These are phyloP conservation scores for Gypsophila paniculata DNA, from an alignment of 179 eudicot species.

Conservation along the genomic window DNA sequence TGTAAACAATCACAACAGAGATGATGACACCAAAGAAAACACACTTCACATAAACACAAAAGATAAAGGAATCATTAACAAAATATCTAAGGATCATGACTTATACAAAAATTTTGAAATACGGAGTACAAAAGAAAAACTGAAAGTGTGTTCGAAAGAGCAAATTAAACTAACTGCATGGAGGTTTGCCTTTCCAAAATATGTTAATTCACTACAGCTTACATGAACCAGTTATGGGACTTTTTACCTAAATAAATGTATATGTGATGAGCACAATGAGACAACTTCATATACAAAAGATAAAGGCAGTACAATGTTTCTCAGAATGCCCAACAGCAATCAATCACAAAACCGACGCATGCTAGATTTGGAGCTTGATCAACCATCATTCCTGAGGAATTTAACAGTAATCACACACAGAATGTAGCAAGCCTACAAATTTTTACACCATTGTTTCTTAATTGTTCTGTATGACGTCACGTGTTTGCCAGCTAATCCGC, in stretches of 20 bases:
- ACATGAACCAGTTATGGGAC: not conserved
- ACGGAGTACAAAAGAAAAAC: not conserved
- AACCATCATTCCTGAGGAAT: not conserved
- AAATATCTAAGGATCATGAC: not conserved
- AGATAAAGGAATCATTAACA: not conserved
- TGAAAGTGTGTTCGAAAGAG: not conserved
- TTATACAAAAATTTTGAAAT: not conserved
- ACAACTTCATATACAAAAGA: not conserved
- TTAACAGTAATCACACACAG: not conserved
- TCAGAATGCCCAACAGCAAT: constrained; percentile 1
- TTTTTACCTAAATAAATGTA: not conserved
- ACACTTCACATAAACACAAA: not conserved
- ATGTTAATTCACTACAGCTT: not conserved
- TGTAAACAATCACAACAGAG: constrained; percentile 26
- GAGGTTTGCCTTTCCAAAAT: not conserved
- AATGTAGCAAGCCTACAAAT: not conserved
- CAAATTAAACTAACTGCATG: not conserved
- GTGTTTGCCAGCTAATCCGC: not conserved
- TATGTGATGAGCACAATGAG: not conserved
- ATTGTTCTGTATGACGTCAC: not conserved
- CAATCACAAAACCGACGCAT: not conserved
- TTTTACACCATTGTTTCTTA: not conserved
- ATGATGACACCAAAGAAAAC: not conserved
- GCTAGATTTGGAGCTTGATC: not conserved
- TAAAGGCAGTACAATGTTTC: not conserved